phyloP scores from a whole-genome alignment of 2,329 filamentous ascomycete species.

The Colletotrichum spaethianum region DNA sequence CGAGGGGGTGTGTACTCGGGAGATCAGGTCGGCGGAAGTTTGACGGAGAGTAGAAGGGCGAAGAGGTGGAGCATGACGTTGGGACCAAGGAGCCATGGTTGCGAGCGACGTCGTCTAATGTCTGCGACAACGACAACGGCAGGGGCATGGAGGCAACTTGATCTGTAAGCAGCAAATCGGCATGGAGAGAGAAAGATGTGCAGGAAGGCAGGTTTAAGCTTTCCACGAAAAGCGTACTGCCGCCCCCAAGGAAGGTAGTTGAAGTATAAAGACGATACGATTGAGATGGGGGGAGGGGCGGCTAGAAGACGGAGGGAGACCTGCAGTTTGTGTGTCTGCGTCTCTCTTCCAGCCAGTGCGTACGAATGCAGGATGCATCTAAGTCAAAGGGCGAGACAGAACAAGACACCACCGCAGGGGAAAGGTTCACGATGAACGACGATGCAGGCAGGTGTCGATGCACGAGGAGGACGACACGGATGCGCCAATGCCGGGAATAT shows the following conservation, averaged over 20 bases:
- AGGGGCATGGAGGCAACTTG: constrained; percentile 34
- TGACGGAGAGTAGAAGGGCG: constrained; percentile 39
- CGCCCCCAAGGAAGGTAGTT: constrained; percentile 5
- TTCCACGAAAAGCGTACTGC: background rate
- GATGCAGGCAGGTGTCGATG: constrained; percentile 6
- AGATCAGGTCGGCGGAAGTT: constrained; percentile 51
- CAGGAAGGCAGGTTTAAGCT: constrained; percentile 9
- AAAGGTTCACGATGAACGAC: constrained; percentile 9
- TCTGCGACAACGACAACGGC: constrained; percentile 32
- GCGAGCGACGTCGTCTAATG: constrained; percentile 42
- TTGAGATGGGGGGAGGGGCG: background rate
- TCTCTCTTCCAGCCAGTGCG: background rate
- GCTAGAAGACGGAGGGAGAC: background rate
- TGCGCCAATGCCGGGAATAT: background rate
- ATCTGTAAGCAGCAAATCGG: constrained; percentile 2
- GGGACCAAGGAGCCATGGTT: constrained; percentile 52
- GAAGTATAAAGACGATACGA: constrained; percentile 3
- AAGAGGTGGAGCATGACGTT: constrained; percentile 43
- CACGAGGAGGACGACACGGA: background rate
- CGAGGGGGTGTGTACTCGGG: constrained; percentile 54
- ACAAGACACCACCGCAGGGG: constrained; percentile 12
- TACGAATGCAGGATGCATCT: background rate
- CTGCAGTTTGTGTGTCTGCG: background rate
- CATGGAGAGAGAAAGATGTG: background rate
- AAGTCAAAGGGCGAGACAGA: constrained; percentile 7